phyloP scores from a whole-genome alignment of 2,329 filamentous ascomycete genomes.

The Calonectria leucothoes region DNA sequence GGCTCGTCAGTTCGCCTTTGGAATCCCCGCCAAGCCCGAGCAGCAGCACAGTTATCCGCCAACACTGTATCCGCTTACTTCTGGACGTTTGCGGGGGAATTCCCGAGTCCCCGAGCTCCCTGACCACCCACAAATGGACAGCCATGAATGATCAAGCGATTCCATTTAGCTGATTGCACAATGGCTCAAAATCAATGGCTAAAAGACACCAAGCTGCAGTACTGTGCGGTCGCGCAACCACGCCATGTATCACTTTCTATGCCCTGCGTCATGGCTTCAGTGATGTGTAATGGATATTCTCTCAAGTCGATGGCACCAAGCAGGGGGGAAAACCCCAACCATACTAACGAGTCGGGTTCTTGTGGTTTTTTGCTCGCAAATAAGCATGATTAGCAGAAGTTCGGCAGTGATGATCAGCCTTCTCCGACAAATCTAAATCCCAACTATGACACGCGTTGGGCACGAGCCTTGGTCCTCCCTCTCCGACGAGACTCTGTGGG shows the following conservation, averaged over 20 bases:
- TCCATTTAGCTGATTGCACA: background rate
- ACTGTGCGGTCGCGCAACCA: background rate
- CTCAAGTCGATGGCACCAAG: background rate
- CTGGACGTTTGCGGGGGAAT: background rate
- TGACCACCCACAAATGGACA: background rate
- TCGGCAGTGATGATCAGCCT: background rate
- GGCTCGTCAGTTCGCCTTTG: background rate
- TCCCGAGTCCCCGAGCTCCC: background rate
- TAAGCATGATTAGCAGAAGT: background rate
- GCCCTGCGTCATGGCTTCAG: background rate
- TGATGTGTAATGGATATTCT: background rate
- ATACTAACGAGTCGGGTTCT: too few species aligned
- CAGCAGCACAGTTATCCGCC: background rate
- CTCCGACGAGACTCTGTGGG: background rate
- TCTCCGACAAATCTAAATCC: background rate
- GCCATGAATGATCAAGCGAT: too few species aligned
- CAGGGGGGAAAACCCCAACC: background rate
- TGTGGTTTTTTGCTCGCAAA: background rate
- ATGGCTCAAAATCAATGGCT: background rate
- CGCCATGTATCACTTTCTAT: background rate
- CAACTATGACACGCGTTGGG: background rate
- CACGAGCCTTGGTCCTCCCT: background rate
- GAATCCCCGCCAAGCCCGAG: background rate
- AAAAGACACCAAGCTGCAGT: background rate
- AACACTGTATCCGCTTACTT: background rate